These are phyloP conservation scores for Geoglossum cookeanum DNA, from an alignment of 2,329 filamentous ascomycete genomes.

Conservation along the genomic window DNA sequence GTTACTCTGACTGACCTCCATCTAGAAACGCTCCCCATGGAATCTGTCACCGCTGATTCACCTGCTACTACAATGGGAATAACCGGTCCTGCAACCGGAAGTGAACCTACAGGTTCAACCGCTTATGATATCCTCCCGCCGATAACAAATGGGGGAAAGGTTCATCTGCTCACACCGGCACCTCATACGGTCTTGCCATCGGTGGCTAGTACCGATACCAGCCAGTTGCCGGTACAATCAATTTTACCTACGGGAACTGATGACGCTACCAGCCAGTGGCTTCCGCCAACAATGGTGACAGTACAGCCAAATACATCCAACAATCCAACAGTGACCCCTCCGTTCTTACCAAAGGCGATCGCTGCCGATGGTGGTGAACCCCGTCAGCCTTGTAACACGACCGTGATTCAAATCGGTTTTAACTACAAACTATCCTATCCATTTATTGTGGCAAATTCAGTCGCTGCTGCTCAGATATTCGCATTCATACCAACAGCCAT, in stretches of 20 bases:
- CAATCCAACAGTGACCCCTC: conserved; percentile 35
- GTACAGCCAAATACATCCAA: conserved; percentile 31
- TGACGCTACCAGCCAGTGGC: conserved; percentile 25
- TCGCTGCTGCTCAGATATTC: conserved; percentile 74
- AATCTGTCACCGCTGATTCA: too few relatives aligned
- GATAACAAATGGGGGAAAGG: too few relatives aligned
- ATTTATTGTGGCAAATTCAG: conserved; percentile 53
- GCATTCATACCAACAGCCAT: conserved; percentile 54
- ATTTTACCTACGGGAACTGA: conserved; percentile 25
- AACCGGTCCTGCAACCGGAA: too few relatives aligned
- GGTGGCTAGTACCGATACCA: too few relatives aligned
- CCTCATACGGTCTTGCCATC: too few relatives aligned
- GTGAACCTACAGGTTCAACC: too few relatives aligned
- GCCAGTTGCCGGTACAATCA: too few relatives aligned
- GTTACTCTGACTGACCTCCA: too few relatives aligned
- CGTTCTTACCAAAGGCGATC: conserved; percentile 54
- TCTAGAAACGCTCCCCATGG: too few relatives aligned
- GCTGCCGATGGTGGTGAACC: conserved; percentile 44
- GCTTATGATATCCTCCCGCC: too few relatives aligned
- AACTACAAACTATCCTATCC: conserved; percentile 60
- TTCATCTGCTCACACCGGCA: too few relatives aligned
- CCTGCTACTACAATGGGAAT: too few relatives aligned
- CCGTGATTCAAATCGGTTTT: conserved; percentile 72
- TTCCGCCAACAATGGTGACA: conserved; percentile 40
- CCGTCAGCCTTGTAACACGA: conserved; percentile 39